phyloP scores from a whole-genome alignment of 139 green algal species.

The Chlamydomonas asymmetrica region DNA sequence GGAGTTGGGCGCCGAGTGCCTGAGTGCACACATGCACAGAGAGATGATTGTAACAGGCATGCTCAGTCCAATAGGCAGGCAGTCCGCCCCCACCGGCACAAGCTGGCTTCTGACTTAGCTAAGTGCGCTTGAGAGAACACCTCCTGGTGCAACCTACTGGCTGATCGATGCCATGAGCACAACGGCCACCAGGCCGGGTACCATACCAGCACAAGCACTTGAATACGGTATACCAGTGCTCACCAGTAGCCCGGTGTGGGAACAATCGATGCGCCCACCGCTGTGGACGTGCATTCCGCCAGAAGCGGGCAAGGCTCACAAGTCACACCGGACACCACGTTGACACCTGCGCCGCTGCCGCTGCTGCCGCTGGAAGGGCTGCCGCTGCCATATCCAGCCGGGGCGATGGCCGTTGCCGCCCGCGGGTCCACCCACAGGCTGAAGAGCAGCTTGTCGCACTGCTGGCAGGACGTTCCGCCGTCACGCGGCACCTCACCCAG shows the following conservation, averaged over 20 bases:
- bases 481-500: background rate
- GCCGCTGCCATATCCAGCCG: background rate
- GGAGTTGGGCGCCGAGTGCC: background rate
- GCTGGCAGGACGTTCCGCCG: background rate
- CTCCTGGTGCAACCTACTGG: too few species aligned
- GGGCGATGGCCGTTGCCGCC: background rate
- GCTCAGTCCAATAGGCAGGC: too few species aligned
- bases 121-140: too few species aligned
- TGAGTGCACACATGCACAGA: too few species aligned
- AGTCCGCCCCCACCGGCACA: too few species aligned
- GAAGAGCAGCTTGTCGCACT: background rate
- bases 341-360: background rate
- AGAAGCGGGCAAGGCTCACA: background rate
- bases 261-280: background rate
- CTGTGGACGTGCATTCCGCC: background rate
- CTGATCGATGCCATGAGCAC: too few species aligned
- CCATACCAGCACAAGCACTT: too few species aligned
- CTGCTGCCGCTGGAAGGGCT: background rate
- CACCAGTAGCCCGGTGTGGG: background rate
- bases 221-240: too few species aligned
- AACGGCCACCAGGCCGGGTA: too few species aligned
- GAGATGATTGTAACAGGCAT: too few species aligned
- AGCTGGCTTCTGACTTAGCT: too few species aligned
- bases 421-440: conserved; percentile 1
- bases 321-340: background rate